Evolutionary conservation across 352 stramenopile genomes (phyloP).

Genomic region (Phytophthora sansomeana): DNA sequence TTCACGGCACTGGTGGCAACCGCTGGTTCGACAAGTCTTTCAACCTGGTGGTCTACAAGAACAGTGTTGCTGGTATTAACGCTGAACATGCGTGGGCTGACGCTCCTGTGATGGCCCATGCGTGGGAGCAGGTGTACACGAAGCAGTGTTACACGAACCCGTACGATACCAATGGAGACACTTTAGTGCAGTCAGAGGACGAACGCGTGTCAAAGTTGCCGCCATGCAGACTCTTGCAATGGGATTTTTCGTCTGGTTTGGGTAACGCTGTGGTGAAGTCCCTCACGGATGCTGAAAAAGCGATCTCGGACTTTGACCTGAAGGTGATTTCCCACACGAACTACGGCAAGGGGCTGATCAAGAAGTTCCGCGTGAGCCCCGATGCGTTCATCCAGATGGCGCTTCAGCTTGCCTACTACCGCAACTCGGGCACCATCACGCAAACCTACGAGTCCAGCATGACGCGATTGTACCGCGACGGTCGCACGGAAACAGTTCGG

Average conservation of each 20-base stretch:
- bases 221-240: slow-evolving; percentile 59
- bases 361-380: slow-evolving; percentile 94
- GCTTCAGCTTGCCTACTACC: slow-evolving; percentile 96
- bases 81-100: slow-evolving; percentile 96
- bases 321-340: slow-evolving; percentile 89
- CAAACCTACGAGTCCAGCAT: slow-evolving; percentile 98
- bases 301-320: slow-evolving; percentile 91
- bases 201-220: slow-evolving; percentile 61
- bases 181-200: slow-evolving; percentile 46
- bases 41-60: slow-evolving; percentile 95
- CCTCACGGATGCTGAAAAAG: slow-evolving; percentile 56
- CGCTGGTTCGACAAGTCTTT: slow-evolving; percentile 99
- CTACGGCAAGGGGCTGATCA: slow-evolving; percentile 92
- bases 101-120: slow-evolving; percentile 87
- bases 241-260: slow-evolving; percentile 68
- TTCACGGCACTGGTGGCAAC: slow-evolving; percentile 92
- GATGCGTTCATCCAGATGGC: slow-evolving; percentile 97
- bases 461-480: slow-evolving; percentile 96
- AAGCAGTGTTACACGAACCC: slow-evolving; percentile 59
- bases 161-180: slow-evolving; percentile 68
- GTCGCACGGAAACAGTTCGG: slow-evolving; percentile 94
- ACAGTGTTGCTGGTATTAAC: slow-evolving; percentile 94
- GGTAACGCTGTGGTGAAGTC: slow-evolving; percentile 63
- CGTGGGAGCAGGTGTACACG: slow-evolving; percentile 82
- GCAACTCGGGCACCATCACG: slow-evolving; percentile 92